Evolutionary conservation across 768 basidiomycete genomes (phyloP).

Genomic region (Rhizopogon rudus): DNA sequence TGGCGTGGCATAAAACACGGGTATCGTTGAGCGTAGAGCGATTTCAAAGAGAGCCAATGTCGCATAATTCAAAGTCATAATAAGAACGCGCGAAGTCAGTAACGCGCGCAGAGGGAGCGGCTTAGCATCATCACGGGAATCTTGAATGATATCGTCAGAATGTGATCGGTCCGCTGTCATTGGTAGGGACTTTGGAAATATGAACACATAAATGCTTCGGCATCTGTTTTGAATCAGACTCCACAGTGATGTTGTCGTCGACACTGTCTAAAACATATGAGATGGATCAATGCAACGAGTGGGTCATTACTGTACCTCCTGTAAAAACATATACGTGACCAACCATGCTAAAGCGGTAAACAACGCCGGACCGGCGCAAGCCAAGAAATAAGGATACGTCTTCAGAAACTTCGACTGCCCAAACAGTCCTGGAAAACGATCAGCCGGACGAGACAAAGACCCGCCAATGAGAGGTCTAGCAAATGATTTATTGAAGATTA

Average conservation of each 20-base stretch:
- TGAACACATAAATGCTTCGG: not conserved
- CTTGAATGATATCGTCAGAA: not conserved
- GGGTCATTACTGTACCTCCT: constrained; percentile 33
- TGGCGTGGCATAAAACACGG: constrained; percentile 17
- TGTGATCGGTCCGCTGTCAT: not conserved
- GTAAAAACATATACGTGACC: constrained; percentile 41
- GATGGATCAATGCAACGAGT: not conserved
- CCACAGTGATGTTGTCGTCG: constrained; percentile 26
- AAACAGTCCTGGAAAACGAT: constrained; percentile 57
- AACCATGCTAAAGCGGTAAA: constrained; percentile 45
- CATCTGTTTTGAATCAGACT: constrained; percentile 24
- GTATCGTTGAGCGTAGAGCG: constrained; percentile 40
- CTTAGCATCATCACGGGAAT: not conserved
- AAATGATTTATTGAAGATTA: not conserved
- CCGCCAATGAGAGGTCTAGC: constrained; percentile 66
- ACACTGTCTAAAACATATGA: not conserved
- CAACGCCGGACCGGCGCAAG: constrained; percentile 55
- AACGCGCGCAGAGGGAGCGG: constrained; percentile 42
- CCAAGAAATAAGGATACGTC: constrained; percentile 63
- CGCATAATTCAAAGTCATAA: constrained; percentile 55
- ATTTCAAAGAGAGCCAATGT: constrained; percentile 58
- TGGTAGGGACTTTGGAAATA: not conserved
- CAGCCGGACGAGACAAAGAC: constrained; percentile 52
- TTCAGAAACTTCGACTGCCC: constrained; percentile 51
- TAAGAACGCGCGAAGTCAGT: constrained; percentile 44